phyloP scores from a whole-genome alignment of 1,284 basidiomycete species.

The Moesziomyces sp. region DNA sequence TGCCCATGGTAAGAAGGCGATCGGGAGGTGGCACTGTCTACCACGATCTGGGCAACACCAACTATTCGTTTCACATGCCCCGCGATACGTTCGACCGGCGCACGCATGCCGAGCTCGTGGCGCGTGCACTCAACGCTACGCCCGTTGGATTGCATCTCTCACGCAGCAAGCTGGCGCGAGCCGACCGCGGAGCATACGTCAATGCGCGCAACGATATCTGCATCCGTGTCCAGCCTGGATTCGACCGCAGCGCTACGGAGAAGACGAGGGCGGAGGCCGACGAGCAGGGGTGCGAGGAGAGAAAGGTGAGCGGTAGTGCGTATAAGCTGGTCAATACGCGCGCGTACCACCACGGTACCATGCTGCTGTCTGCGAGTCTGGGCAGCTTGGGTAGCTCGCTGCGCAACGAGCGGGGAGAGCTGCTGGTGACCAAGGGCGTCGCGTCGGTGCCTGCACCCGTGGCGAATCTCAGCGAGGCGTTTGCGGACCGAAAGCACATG shows the following conservation, averaged over 20 bases:
- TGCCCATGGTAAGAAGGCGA: constrained; percentile 85
- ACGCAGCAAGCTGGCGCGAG: constrained; percentile 5
- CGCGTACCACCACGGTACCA: constrained; percentile 99
- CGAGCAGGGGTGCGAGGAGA: constrained; percentile 29
- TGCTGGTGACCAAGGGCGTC: constrained; percentile 83
- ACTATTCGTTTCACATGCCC: constrained; percentile 93
- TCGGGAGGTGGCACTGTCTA: constrained; percentile 99
- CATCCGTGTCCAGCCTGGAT: constrained; percentile 72
- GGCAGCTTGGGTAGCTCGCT: constrained; percentile 52
- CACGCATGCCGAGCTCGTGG: constrained; percentile 81
- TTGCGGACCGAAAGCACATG: constrained; percentile 64
- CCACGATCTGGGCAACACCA: constrained; percentile 95
- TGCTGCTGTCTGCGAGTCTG: constrained; percentile 77
- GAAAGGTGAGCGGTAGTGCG: constrained; percentile 92
- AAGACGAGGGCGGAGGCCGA: constrained; percentile 16
- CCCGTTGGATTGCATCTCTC: constrained; percentile 39
- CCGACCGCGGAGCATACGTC: constrained; percentile 70
- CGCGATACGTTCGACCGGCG: constrained; percentile 82
- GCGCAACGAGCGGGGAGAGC: constrained; percentile 77
- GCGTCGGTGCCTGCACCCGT: constrained; percentile 92
- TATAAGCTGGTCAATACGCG: constrained; percentile 92
- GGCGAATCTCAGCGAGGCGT: constrained; percentile 77
- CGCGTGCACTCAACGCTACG: constrained; percentile 78
- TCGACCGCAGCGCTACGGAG: constrained; percentile 72
- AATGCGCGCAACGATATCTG: constrained; percentile 86